Conservation (phyloP, 257 asterid genomes). For the Solanum tarapatanum region DNA sequence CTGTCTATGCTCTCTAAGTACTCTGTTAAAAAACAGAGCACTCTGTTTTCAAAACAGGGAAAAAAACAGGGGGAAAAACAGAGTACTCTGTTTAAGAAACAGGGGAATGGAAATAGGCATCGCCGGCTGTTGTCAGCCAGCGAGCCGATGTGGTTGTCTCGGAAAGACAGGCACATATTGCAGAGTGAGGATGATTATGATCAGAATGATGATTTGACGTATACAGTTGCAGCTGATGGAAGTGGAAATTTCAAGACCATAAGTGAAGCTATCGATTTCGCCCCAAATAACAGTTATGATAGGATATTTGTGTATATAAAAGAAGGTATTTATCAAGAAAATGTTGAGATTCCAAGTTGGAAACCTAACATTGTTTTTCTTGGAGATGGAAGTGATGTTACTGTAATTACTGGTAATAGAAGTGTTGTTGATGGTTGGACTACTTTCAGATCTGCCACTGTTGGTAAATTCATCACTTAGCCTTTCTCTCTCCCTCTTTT, state of each 20-base stretch:
- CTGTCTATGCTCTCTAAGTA: slow-evolving; percentile 38
- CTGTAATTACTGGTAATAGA: slow-evolving; percentile 47
- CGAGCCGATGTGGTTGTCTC: slow-evolving; percentile 50
- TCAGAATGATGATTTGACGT: slow-evolving; percentile 5
- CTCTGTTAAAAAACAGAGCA: slow-evolving; percentile 4
- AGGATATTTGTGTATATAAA: slow-evolving; percentile 38
- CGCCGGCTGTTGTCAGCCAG: slow-evolving; percentile 36
- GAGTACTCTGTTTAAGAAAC: slow-evolving; percentile 1
- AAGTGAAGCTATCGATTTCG: slow-evolving; percentile 48
- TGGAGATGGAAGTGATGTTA: slow-evolving; percentile 69
- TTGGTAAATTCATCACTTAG: slow-evolving; percentile 34
- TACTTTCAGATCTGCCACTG: slow-evolving; percentile 85
- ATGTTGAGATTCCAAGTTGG: slow-evolving; percentile 72
- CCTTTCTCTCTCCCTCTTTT: not conserved
- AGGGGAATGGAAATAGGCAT: slow-evolving; percentile 20
- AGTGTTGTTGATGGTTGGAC: slow-evolving; percentile 80
- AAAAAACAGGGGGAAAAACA: not conserved
- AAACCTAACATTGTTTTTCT: slow-evolving; percentile 63
- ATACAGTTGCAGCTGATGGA: slow-evolving; percentile 75
- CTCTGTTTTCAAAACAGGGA: not conserved
- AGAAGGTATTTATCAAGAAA: slow-evolving; percentile 63
- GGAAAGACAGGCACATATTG: slow-evolving; percentile 30
- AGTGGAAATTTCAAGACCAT: slow-evolving; percentile 52
- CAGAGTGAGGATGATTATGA: slow-evolving; percentile 38
- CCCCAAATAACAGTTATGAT: slow-evolving; percentile 53